Base-by-base conservation (phyloP, 441 rosid genomes). In the Adansonia rubrostipa region DNA sequence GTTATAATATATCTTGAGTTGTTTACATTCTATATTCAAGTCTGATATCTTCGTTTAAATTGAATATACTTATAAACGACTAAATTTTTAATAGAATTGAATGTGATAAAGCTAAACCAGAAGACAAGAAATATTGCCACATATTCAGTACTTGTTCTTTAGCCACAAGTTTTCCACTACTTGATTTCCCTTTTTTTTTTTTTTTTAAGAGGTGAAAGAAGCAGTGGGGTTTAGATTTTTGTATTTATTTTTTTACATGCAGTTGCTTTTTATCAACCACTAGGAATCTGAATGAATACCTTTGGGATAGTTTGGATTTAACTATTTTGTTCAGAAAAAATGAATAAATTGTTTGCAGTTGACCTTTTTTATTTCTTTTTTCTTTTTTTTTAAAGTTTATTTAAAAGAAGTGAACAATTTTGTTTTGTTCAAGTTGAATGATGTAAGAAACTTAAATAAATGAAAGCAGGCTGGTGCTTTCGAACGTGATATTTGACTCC, bases 161-260 rank as follows among this genome's bases (percentile, higher is more conserved):
- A 22, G 40, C 65, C 65, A 61, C 40, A 5, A 61, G 66, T 61
- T 61, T 24, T 24, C 42, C 42, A 24, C n/a, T 61, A 11, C 42
- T 4, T 10, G 40, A 11, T 7, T 24, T 28, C 36, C 36, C 1
- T 28, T 28, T 28, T 2, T 28, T 28, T 2, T 28, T 28, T 28
- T 54, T 10, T 61, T 24, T 24, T 4, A 61, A 61, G 42, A 24
- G 66, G n/a, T 62, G 1, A 62, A 10, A 13, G 67, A 9, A 28
- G 67, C n/a, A 5, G 67, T 13, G 67, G 67, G 67, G 67, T 62
- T 61, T 5, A 61, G 40, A 61, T 24, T 61, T 61, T 61, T 11
- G 65, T 24, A 14, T 61, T 61, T 11, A 10, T 3, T 61, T 10
- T 61, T 61, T 61, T 61, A 24, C 2, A 22, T 61, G 40, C 40